Evolutionary conservation across 2,329 filamentous ascomycete genomes (phyloP), one percentile per base, ranked within the genome.

Genomic region (Domatiomyces catenatus): DNA sequence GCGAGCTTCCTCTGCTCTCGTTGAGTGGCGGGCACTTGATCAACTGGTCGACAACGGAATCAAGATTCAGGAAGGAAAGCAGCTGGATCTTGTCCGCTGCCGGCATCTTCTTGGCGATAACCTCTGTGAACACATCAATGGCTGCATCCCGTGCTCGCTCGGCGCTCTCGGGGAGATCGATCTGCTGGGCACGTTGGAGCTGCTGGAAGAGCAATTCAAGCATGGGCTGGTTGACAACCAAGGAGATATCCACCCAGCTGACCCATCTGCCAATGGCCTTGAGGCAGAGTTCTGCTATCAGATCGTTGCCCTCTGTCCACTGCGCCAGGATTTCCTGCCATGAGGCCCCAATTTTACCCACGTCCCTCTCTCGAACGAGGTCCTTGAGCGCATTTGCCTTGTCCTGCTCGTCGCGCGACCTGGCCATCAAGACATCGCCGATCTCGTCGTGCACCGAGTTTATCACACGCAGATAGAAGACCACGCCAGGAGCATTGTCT

Each of bases 51-150:
- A 96, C 82, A 59, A 98, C 87, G 48, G 84, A 81, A 55, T 82
- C 80, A 42, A 98, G 75, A 64, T 92, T 94, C 57, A 98, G 76
- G 66, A 94, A 94, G 20, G 80, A 73, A 59, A 98, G 93, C 74
- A 98, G 81, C 61, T 93, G 84, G 60, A 94, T 83, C 75, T 98
- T 98, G 71, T 96, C 90, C 39, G 79, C 74, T 1, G 88, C 76
- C 61, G 86, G 87, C 92, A 98, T 98, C 74, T 96, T 96, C 75
- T 98, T 98, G 66, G 83, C 84, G 52, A 94, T 86, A 59, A 94
- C 94, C 69, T 98, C 90, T 4, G 87, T 94, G 63, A 98, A 84
- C 24, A 92, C 88, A 62, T 95, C 88, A 60, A 96, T 87, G 48
- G 92, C 90, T 17, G 88, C 84, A 69, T 94, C 85, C 56, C 89